phyloP scores from a whole-genome alignment of 2,329 filamentous ascomycete genomes.

The Xylariaceae sp. region DNA sequence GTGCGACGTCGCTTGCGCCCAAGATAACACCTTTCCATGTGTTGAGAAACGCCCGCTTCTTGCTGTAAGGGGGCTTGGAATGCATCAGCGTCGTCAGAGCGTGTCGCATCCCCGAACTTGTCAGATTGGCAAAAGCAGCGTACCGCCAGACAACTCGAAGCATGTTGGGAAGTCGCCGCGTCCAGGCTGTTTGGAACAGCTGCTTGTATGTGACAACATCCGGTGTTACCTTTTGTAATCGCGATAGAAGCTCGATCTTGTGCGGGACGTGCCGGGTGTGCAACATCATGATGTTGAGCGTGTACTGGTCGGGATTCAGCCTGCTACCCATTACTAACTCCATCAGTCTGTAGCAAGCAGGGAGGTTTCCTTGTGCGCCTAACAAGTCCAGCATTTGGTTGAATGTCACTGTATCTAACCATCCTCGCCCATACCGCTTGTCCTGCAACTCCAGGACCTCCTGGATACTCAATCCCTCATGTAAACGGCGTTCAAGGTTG shows the following conservation, averaged over 20 bases:
- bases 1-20: conserved; percentile 23
- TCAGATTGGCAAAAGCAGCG: conserved; percentile 16
- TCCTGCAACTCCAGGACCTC: conserved; percentile 24
- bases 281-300: conserved; percentile 32
- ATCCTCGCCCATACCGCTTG: conserved; percentile 22
- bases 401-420: conserved; percentile 29
- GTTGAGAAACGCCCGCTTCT: conserved; percentile 21
- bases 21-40: conserved; percentile 30
- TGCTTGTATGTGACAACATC: conserved; percentile 27
- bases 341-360: conserved; percentile 24
- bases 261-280: conserved; percentile 19
- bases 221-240: conserved; percentile 20
- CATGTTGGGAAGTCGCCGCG: conserved; percentile 28
- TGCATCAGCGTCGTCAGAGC: conserved; percentile 22
- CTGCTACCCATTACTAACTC: conserved; percentile 10
- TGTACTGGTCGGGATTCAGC: conserved; percentile 20
- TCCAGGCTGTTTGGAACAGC: conserved; percentile 29
- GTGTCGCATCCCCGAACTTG: conserved; percentile 23
- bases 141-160: conserved; percentile 33
- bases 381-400: conserved; percentile 31
- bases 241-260: conserved; percentile 18
- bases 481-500: conserved; percentile 21
- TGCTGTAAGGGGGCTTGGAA: conserved; percentile 1
- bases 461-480: conserved; percentile 9
- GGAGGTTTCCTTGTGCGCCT: conserved; percentile 18